Conservation (phyloP, 345 rosid species). For the Cardamine resedifolia region DNA sequence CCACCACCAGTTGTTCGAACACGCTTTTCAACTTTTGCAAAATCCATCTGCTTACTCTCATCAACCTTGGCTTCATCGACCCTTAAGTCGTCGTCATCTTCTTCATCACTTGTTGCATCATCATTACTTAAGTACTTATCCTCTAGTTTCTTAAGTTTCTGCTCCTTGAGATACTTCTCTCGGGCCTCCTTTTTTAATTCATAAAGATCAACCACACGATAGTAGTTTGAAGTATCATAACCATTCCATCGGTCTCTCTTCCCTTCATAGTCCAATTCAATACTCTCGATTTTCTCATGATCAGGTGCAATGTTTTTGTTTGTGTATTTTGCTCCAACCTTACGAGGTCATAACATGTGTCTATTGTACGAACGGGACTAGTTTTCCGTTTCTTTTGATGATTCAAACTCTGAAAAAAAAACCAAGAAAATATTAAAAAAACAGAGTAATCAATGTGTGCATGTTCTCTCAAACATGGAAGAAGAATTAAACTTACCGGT, state of each 20-base stretch:
- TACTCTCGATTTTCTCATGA: slow-evolving; percentile 67
- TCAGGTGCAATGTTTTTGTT: slow-evolving; percentile 75
- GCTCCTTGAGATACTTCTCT: slow-evolving; percentile 63
- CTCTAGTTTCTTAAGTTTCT: slow-evolving; percentile 73
- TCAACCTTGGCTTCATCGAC: slow-evolving; percentile 70
- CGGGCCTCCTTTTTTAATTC: slow-evolving; percentile 78
- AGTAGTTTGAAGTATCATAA: slow-evolving; percentile 61
- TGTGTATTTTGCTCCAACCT: slow-evolving; percentile 69
- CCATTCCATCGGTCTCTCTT: slow-evolving; percentile 90
- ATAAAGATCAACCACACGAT: slow-evolving; percentile 62
- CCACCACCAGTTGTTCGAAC: slow-evolving; percentile 93
- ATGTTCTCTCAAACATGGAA: no score
- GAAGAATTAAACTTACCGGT: slow-evolving; percentile 37
- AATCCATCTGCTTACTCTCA: slow-evolving; percentile 92
- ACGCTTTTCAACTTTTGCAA: slow-evolving; percentile 93
- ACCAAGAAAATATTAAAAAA: no score
- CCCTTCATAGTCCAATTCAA: slow-evolving; percentile 84
- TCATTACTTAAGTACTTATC: slow-evolving; percentile 47
- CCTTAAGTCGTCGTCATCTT: slow-evolving; percentile 29
- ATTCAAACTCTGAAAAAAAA: slow-evolving; percentile 53
- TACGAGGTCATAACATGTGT: slow-evolving; percentile 66
- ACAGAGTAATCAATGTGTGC: no score
- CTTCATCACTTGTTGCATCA: slow-evolving; percentile 53
- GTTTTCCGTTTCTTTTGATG: slow-evolving; percentile 80
- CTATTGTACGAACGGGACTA: slow-evolving; percentile 54